These are phyloP conservation scores for Umbilicus rupestris DNA, from an alignment of 164 flowering plant genomes.

Conservation along the genomic window DNA sequence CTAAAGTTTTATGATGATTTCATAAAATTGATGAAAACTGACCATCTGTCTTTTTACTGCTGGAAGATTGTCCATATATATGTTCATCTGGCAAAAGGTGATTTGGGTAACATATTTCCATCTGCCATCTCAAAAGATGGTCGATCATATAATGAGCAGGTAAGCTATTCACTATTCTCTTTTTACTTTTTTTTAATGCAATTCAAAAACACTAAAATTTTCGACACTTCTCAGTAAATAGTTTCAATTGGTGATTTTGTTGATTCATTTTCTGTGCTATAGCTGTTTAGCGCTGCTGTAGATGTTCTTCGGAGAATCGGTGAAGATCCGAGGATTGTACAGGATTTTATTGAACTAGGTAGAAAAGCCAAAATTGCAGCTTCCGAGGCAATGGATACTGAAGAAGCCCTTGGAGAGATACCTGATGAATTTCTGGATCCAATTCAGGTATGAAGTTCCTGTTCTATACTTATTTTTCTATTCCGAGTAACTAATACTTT, in stretches of 20 bases:
- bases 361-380: conserved; percentile 78
- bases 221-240: background rate
- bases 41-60: conserved; percentile 6
- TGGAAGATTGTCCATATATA: conserved; percentile 82
- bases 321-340: conserved; percentile 67
- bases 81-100: conserved; percentile 90
- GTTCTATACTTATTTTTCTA: background rate
- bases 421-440: conserved; percentile 99
- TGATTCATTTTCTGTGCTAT: conserved; percentile 14
- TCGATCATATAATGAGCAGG: conserved; percentile 95
- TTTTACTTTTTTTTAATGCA: background rate
- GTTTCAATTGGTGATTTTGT: background rate
- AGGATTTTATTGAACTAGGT: conserved; percentile 80
- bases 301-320: conserved; percentile 69
- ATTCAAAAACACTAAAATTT: background rate
- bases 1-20: background rate
- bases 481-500: background rate
- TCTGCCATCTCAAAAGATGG: conserved; percentile 91
- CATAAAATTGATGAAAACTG: background rate
- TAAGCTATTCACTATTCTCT: conserved; percentile 15
- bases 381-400: conserved; percentile 83
- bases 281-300: conserved; percentile 89
- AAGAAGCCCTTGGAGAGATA: conserved; percentile 88
- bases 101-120: conserved; percentile 67
- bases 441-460: conserved; percentile 55